Evolutionary conservation across 805 yeast genomes (phyloP).

Genomic region (Hanseniaspora singularis): DNA sequence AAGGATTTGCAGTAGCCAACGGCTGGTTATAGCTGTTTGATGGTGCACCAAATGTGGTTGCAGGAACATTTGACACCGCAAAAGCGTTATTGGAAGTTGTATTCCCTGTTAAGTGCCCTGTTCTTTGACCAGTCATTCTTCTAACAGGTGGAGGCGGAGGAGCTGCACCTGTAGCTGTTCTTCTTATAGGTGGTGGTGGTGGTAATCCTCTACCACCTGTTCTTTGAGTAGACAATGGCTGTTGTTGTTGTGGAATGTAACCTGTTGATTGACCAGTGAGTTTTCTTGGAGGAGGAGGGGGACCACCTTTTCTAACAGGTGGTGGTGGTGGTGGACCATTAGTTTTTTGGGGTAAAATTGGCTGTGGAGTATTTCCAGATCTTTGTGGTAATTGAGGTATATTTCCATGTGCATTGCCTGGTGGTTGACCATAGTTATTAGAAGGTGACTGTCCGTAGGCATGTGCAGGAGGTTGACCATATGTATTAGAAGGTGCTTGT

Average conservation of each 20-base stretch:
- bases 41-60: constrained; percentile 17
- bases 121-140: constrained; percentile 15
- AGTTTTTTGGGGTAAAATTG: constrained; percentile 15
- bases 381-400: constrained; percentile 20
- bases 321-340: constrained; percentile 13
- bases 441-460: too few relatives aligned
- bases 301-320: constrained; percentile 15
- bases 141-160: constrained; percentile 12
- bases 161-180: constrained; percentile 16
- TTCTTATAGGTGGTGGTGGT: constrained; percentile 20
- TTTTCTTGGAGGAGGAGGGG: constrained; percentile 20
- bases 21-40: too few relatives aligned
- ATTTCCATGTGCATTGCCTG: constrained; percentile 19
- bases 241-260: too few relatives aligned
- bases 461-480: constrained; percentile 1
- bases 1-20: not conserved
- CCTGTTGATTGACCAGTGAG: constrained; percentile 21
- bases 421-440: constrained; percentile 21
- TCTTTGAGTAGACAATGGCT: constrained; percentile 21
- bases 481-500: constrained; percentile 17
- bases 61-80: constrained; percentile 18
- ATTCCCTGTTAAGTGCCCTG: constrained; percentile 11
- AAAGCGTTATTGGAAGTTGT: constrained; percentile 15
- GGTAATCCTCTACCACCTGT: constrained; percentile 23
- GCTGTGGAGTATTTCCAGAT: constrained; percentile 16